These are phyloP conservation scores for Phaffomyces thermotolerans DNA, from an alignment of 805 yeast genomes.

Conservation along the genomic window DNA sequence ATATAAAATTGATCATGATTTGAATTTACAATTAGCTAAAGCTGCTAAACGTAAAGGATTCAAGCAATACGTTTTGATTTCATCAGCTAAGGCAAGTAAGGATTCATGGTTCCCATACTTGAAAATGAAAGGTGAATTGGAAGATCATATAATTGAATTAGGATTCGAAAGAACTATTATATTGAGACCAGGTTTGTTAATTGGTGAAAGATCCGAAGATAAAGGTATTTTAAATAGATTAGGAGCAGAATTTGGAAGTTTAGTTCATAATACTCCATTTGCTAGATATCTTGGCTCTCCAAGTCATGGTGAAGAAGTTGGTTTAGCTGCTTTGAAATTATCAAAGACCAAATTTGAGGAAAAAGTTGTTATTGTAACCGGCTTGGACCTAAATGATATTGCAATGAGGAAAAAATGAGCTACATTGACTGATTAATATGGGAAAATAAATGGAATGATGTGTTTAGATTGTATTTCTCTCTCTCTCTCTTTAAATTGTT, in stretches of 20 bases:
- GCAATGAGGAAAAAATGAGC: constrained; percentile 5
- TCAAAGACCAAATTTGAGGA: constrained; percentile 15
- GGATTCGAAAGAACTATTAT: constrained; percentile 68
- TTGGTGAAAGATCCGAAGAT: constrained; percentile 50
- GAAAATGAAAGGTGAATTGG: constrained; percentile 69
- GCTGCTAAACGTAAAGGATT: constrained; percentile 68
- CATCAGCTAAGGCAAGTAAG: constrained; percentile 57
- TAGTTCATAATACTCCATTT: constrained; percentile 28
- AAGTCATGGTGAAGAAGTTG: constrained; percentile 61
- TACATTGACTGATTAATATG: background rate
- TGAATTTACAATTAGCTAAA: constrained; percentile 60
- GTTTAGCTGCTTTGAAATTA: constrained; percentile 41
- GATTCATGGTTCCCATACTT: constrained; percentile 54
- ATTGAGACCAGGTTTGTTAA: constrained; percentile 66
- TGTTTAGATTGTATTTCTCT: background rate
- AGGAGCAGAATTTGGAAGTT: constrained; percentile 22
- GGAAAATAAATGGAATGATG: constrained; percentile 5
- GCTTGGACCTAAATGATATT: constrained; percentile 20
- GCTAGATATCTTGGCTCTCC: constrained; percentile 35
- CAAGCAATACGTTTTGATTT: constrained; percentile 58
- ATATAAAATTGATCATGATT: constrained; percentile 64
- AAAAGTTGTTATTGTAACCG: constrained; percentile 25
- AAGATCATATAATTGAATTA: constrained; percentile 54
- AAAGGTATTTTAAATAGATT: constrained; percentile 33
- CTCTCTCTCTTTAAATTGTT: no score